phyloP scores from a whole-genome alignment of 148 eudicot species.

The Chenopodium quinoa region DNA sequence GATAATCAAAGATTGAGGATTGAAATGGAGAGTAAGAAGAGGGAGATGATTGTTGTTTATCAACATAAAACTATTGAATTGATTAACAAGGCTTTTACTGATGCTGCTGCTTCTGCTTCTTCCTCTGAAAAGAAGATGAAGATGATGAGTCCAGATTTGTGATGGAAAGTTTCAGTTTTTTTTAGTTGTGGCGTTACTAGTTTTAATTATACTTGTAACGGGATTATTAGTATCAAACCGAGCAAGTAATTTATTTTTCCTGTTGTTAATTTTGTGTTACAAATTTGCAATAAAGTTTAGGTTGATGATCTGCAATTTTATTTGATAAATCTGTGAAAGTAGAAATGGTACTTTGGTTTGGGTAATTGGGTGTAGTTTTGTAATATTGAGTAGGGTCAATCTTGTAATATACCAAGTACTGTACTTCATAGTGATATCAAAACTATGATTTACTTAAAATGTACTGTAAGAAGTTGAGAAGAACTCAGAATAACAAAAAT shows the following conservation, averaged over 20 bases:
- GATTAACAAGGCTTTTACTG: conserved; percentile 47
- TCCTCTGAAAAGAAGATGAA: conserved; percentile 39
- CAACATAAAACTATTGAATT: conserved; percentile 58
- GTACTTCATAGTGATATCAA: too few species aligned
- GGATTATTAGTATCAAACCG: too few species aligned
- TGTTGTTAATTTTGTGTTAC: neutral
- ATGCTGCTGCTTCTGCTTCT: conserved; percentile 1
- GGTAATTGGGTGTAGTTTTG: neutral
- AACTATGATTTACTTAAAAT: too few species aligned
- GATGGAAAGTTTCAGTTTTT: neutral
- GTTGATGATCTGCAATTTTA: neutral
- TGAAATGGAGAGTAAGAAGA: conserved; percentile 84
- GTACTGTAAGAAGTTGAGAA: too few species aligned
- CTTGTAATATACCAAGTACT: neutral
- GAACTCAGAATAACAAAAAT: too few species aligned
- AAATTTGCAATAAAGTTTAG: neutral
- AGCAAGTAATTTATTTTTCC: too few species aligned
- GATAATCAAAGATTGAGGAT: conserved; percentile 50
- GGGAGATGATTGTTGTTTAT: conserved; percentile 59
- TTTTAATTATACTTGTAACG: too few species aligned
- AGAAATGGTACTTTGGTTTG: neutral
- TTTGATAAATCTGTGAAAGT: neutral
- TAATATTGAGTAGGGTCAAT: neutral
- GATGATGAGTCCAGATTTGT: conserved; percentile 34
- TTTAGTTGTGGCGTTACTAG: too few species aligned